Conservation (phyloP, 164 flowering plant genomes). For the Sextonia rubra region DNA sequence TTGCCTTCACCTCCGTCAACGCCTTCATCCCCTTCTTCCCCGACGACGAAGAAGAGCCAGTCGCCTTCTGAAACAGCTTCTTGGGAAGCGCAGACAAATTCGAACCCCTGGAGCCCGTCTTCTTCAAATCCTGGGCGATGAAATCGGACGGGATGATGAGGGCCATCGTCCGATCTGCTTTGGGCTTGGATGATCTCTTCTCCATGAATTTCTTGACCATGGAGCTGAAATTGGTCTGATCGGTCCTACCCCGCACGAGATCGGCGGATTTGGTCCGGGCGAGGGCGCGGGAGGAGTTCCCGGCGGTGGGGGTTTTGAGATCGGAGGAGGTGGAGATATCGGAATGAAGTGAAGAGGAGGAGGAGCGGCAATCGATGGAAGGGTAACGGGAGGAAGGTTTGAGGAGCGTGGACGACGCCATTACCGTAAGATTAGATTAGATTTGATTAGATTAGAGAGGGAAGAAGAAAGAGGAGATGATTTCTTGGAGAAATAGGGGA, state of each 20-base stretch:
- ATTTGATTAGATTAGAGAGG: background rate
- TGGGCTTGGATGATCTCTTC: constrained; percentile 35
- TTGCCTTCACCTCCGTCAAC: constrained; percentile 68
- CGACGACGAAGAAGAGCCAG: background rate
- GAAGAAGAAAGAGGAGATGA: background rate
- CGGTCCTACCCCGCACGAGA: constrained; percentile 28
- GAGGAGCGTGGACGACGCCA: constrained; percentile 30
- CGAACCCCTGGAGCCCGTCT: constrained; percentile 45
- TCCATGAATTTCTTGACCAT: constrained; percentile 85
- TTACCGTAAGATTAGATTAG: constrained; percentile 6
- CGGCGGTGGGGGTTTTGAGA: constrained; percentile 22
- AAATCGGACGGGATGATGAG: constrained; percentile 53
- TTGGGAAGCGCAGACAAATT: constrained; percentile 40
- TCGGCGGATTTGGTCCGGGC: constrained; percentile 33
- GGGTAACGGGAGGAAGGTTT: constrained; percentile 58
- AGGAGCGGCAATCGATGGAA: constrained; percentile 55
- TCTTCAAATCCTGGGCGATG: constrained; percentile 71
- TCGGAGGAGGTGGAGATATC: constrained; percentile 61
- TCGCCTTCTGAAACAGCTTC: constrained; percentile 65
- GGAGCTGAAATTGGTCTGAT: constrained; percentile 34
- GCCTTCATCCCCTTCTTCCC: constrained; percentile 41
- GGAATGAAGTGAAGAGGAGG: constrained; percentile 41
- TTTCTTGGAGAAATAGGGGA: background rate
- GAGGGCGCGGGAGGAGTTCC: constrained; percentile 32
- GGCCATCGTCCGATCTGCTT: constrained; percentile 16